A percentile compares a stretch with the other conserved stretches of the same genome.
Evolutionary conservation across 1,284 basidiomycete species (phyloP).

Genomic region (Heterobasidion parviporum): DNA sequence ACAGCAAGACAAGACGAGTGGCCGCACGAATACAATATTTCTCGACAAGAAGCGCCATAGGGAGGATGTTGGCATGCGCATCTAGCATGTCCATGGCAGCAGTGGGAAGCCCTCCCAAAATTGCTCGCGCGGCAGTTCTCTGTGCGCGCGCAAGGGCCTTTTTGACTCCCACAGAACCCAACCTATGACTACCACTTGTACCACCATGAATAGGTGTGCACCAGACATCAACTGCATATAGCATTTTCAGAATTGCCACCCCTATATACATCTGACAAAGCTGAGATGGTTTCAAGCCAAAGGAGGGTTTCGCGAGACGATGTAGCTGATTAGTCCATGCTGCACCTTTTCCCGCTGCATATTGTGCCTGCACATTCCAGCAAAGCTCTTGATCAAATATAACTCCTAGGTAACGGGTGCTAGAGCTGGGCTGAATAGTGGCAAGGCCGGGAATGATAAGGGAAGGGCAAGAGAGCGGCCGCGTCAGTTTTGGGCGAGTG

Average conservation of each 20-base stretch:
- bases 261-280: not conserved
- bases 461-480: not conserved
- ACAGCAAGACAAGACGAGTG: constrained; percentile 17
- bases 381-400: not conserved
- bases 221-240: not conserved
- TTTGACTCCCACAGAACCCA: not conserved
- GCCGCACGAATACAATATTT: constrained; percentile 4
- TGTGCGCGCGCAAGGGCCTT: not conserved
- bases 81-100: not conserved
- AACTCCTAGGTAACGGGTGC: not conserved
- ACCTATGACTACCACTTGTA: not conserved
- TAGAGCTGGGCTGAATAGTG: not conserved
- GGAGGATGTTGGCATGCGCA: not conserved
- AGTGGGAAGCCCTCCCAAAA: not conserved
- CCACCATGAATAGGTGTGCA: not conserved
- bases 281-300: not conserved
- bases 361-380: not conserved
- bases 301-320: not conserved
- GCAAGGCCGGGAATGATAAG: not conserved
- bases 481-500: no score
- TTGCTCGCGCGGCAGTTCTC: not conserved
- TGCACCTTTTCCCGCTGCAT: not conserved
- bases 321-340: not conserved
- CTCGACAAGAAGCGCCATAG: not conserved
- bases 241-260: not conserved